Percentiles rank a stretch among this genome's conserved stretches.
phyloP scores from a whole-genome alignment of 176 grass and related monocot genomes.

The Thinopyrum elongatum region DNA sequence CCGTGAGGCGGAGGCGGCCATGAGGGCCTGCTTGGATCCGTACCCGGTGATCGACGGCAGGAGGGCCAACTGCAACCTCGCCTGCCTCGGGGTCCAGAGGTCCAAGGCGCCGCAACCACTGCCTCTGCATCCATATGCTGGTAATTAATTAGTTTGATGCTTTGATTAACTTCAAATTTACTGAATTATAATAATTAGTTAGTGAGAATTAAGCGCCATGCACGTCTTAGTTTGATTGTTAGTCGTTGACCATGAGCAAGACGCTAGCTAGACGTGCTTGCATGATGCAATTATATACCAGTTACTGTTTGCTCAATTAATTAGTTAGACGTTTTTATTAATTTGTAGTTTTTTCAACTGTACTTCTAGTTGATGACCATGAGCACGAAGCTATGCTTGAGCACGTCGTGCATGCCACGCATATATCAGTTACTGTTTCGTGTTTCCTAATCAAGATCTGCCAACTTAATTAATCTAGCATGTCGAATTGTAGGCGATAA shows the following conservation, averaged over 20 bases:
- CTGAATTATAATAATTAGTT: not conserved
- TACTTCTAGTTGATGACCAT: not conserved
- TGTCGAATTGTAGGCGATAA: not conserved
- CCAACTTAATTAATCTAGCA: not conserved
- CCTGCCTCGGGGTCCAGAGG: slow-evolving; percentile 37
- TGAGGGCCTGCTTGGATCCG: slow-evolving; percentile 43
- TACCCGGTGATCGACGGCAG: slow-evolving; percentile 52
- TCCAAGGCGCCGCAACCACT: slow-evolving; percentile 25
- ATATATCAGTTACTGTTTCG: not conserved
- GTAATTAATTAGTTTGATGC: not conserved
- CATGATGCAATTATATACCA: too few species aligned
- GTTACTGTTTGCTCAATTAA: too few species aligned
- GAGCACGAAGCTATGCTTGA: too few species aligned
- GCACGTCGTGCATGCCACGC: not conserved
- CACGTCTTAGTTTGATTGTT: not conserved
- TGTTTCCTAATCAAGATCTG: not conserved
- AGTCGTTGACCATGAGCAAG: not conserved
- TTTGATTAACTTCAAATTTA: not conserved
- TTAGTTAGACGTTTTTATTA: not conserved
- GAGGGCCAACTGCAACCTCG: slow-evolving; percentile 61
- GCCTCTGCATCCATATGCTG: slow-evolving; percentile 33
- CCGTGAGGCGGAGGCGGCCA: slow-evolving; percentile 48
- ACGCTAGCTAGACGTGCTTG: not conserved
- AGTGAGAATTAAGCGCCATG: not conserved
- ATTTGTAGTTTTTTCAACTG: not conserved